A percentile compares a stretch with the other conserved stretches of the same genome.
Conservation (phyloP, 495 filamentous ascomycete species). For the Penicillium herquei region DNA sequence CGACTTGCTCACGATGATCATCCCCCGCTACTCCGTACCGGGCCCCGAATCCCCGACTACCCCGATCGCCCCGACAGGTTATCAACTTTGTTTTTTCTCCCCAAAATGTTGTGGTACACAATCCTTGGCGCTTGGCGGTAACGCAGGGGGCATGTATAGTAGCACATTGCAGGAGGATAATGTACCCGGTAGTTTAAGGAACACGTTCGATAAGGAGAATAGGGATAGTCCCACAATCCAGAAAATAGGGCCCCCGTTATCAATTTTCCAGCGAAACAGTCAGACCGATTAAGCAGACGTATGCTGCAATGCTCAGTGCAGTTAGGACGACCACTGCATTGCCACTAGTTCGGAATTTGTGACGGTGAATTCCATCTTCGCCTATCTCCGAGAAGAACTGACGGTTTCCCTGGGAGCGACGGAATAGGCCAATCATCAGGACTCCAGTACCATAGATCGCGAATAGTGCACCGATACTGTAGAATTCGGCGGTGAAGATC, state of each 20-base stretch:
- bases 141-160: slow-evolving; percentile 27
- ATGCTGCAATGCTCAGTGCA: slow-evolving; percentile 59
- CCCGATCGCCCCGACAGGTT: slow-evolving; percentile 9
- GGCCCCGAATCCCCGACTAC: not conserved
- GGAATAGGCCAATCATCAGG: slow-evolving; percentile 73
- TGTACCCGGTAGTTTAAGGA: not conserved
- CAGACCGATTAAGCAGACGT: slow-evolving; percentile 74
- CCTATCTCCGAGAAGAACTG: slow-evolving; percentile 85
- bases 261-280: slow-evolving; percentile 55
- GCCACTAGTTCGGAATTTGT: slow-evolving; percentile 65
- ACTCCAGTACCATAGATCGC: slow-evolving; percentile 87
- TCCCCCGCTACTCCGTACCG: not conserved
- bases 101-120: slow-evolving; percentile 13
- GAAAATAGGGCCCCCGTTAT: slow-evolving; percentile 3
- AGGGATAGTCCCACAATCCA: not conserved
- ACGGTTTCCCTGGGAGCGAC: slow-evolving; percentile 83
- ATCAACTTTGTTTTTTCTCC: slow-evolving; percentile 1
- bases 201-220: not conserved
- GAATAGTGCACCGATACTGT: slow-evolving; percentile 87
- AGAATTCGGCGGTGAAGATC: slow-evolving; percentile 95
- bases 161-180: slow-evolving; percentile 7
- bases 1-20: slow-evolving; percentile 14
- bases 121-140: slow-evolving; percentile 41
- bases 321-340: slow-evolving; percentile 28
- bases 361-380: slow-evolving; percentile 62